Evolutionary conservation across 768 basidiomycete species (phyloP), one percentile per base, ranked within the genome.

Genomic region (Boletus sp.): DNA sequence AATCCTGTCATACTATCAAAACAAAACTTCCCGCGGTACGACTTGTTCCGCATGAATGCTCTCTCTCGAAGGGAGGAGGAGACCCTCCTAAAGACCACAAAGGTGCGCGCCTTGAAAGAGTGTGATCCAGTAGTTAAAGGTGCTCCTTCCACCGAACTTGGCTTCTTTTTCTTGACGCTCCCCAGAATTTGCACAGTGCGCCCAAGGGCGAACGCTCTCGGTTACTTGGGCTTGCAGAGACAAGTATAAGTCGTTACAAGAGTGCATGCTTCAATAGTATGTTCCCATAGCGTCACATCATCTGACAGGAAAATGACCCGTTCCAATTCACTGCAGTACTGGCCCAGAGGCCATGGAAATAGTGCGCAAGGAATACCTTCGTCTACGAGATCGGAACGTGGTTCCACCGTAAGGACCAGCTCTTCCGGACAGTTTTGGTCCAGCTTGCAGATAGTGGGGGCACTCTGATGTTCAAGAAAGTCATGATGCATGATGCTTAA

Each of bases 51-150:
- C 35, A 93, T 93, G 92, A 84, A 92, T 70, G 80, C 90, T 39
- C 81, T 94, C 32, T 94, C 92, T 35, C 81, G 90, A 52, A 80
- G 92, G 46, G 92, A 94, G 74, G 92, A 95, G 68, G 92, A 95
- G 42, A 86, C 85, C 8, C 79, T 95, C 38, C 70, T 88, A 37
- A 93, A 94, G 70, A 77, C 87, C 23, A 88, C 90, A 9, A 94
- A 93, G 66, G 82, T 84, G 15, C 77, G 78, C 53, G 92, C 93
- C 13, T 70, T 93, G 65, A 84, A 82, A 62, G 87, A 90, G 69
- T 94, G 92, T 58, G 87, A 91, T 63, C 57, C 74, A 1, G 57
- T 90, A 7, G 88, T 93, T 5, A 87, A 84, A 82, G 87, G 93
- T 60, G 49, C 37, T 23, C 48, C 47, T 27, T 21, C 17, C 17